These are phyloP conservation scores for Solidago caesia DNA, from an alignment of 129 eudicot genomes.

Conservation along the genomic window DNA sequence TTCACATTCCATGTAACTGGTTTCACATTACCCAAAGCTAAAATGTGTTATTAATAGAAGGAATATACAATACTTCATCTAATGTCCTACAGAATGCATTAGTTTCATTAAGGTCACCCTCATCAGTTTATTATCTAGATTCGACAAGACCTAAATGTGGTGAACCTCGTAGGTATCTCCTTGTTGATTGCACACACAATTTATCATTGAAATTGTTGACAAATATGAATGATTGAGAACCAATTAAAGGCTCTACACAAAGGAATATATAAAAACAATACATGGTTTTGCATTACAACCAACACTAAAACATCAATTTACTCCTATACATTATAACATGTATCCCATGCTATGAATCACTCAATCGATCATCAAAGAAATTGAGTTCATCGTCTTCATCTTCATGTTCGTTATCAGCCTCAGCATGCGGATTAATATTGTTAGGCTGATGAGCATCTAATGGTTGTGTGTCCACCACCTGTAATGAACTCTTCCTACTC, in stretches of 20 bases:
- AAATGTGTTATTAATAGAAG: neutral
- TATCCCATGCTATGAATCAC: conserved; percentile 35
- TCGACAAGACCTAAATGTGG: neutral
- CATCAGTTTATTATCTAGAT: too few relatives aligned
- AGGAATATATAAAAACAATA: conserved; percentile 9
- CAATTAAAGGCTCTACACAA: conserved; percentile 8
- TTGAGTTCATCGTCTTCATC: conserved; percentile 59
- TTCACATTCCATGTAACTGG: neutral
- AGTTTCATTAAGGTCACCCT: too few relatives aligned
- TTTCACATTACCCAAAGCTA: neutral
- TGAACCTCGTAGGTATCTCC: neutral
- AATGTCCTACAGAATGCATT: too few relatives aligned
- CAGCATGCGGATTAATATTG: conserved; percentile 17
- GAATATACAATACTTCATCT: neutral
- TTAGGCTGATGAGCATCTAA: conserved; percentile 50
- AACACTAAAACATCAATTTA: conserved; percentile 12
- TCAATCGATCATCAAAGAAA: conserved; percentile 63
- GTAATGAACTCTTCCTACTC: conserved; percentile 53
- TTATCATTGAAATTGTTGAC: neutral
- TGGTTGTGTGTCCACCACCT: conserved; percentile 64
- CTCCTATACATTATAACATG: conserved; percentile 14
- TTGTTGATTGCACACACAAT: neutral
- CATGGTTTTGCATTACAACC: conserved; percentile 25
- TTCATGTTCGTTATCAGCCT: conserved; percentile 39
- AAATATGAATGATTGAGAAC: conserved; percentile 1